Evolutionary conservation across 2,329 filamentous ascomycete genomes (phyloP), one percentile per base, ranked within the genome.

Genomic region (Aspergillus flavus): DNA sequence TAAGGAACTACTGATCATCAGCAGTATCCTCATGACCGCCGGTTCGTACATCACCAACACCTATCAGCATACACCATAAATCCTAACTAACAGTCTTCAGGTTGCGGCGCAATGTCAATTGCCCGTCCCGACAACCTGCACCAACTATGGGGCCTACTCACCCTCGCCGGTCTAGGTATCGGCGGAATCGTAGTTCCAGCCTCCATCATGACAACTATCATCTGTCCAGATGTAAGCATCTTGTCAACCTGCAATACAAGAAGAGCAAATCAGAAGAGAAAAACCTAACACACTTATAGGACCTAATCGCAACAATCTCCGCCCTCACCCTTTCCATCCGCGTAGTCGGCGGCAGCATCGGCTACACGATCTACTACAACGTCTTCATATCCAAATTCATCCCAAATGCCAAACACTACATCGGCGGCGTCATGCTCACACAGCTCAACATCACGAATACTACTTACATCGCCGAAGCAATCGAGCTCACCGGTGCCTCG

Each of bases 271-370:
- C 21, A 9, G 46, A 30, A 52, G 26, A 34, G 10, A 21, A 14
- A 28, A 32, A 5, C 4, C 48, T 52, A 21, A 10, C 53, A 28
- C 46, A 59, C 30, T 7, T 19, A 14, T 36, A 79, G 78, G 79
- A 91, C 60, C 81, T 91, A 6, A 91, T 92, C 66, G 89, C 87
- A 9, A 91, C 89, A 2, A 83, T 91, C 53, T 85, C 88, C 1
- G 88, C 89, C 6, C 79, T 92, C 26, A 91, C 89, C 0, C 83
- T 91, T 43, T 85, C 87, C n/a, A 86, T 91, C 67, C 87, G 89
- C 43, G 87, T 90, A 60, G 83, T 91, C 41, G 89, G 89, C 54
- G 89, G 89, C 34, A 83, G 85, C 14, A 84, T 91, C 63, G 89
- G 87, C 39, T 90, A 88, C 72, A 83, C 84, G n/a, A 80, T 85